Conservation (phyloP, 2,329 filamentous ascomycete genomes). For the Periconia macrospinosa region DNA sequence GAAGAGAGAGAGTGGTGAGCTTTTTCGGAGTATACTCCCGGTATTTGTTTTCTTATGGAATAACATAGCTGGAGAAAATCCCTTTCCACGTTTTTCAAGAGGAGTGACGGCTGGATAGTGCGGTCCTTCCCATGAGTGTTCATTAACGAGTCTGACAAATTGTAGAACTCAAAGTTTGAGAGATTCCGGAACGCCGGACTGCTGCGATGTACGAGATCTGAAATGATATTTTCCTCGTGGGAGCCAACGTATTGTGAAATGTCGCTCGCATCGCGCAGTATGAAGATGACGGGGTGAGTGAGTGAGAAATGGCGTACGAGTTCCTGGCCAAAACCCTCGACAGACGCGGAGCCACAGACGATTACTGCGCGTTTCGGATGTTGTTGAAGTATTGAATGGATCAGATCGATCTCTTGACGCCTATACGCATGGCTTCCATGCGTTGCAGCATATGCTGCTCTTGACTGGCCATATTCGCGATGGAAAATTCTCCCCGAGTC, state of each 20-base stretch:
- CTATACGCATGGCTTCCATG: conserved; percentile 66
- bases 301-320: conserved; percentile 64
- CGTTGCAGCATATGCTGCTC: conserved; percentile 63
- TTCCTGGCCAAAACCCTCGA: conserved; percentile 65
- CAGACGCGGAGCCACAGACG: conserved; percentile 69
- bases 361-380: conserved; percentile 66
- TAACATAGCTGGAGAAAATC: conserved; percentile 71
- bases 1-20: conserved; percentile 51
- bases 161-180: conserved; percentile 77
- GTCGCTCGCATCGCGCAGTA: conserved; percentile 66
- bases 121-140: conserved; percentile 27
- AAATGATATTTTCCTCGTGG: conserved; percentile 59
- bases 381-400: conserved; percentile 62
- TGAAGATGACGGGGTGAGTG: conserved; percentile 72
- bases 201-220: conserved; percentile 61
- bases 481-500: conserved; percentile 71
- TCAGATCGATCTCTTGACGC: conserved; percentile 62
- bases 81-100: conserved; percentile 67
- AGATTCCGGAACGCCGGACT: conserved; percentile 64
- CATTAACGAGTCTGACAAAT: conserved; percentile 54
- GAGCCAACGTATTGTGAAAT: conserved; percentile 63
- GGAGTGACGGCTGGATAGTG: conserved; percentile 62
- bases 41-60: conserved; percentile 57
- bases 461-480: conserved; percentile 63
- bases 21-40: conserved; percentile 30